Evolutionary conservation across 192 early-diverging fungal genomes (phyloP), one percentile per base, ranked within the genome.

Genomic region (Coemansia javaensis): DNA sequence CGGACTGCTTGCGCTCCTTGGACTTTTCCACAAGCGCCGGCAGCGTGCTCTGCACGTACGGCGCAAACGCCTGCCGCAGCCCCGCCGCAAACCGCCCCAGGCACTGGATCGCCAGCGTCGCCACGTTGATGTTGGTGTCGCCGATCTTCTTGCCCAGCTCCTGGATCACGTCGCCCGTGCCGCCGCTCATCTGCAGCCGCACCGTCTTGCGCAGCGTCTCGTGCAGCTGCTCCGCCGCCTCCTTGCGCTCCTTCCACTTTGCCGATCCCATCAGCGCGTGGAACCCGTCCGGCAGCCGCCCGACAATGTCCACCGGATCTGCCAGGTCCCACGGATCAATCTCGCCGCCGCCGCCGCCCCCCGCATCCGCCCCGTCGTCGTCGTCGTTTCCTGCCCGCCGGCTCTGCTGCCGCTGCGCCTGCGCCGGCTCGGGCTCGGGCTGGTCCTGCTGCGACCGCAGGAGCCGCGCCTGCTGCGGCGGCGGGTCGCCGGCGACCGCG

Each of bases 211-310:
- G 49, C 20, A 74, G 44, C 15, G 55, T 30, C 10, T 36, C 55
- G 6, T 89, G 50, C 21, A 99, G 59, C 10, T 59, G 77, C 39
- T 93, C 91, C 31, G 97, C 53, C 0, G 83, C 91, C 50, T 96
- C 93, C 51, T 94, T 94, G 58, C 97, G 80, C 58, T 97, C 95
- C 66, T 95, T 85, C 97, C 97, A 99, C 55, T 97, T 97, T 33
- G 84, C 76, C 6, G 93, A 90, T 2, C 55, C 42, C 2, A 71
- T 24, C 15, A 54, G n/a, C 34, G 38, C 78, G 59, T 90, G 83
- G 58, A 93, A 97, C 40, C 86, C 83, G 32, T 76, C 78, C 1
- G 89, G 80, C 30, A 99, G 74, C 75, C 94, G 94, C 32, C 81
- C 80, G 21, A 87, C 78, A n/a, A 99, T 82, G 45, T 93, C 88